Base-by-base conservation (phyloP, 305 asterid species). In the Fraxinus platypoda region DNA sequence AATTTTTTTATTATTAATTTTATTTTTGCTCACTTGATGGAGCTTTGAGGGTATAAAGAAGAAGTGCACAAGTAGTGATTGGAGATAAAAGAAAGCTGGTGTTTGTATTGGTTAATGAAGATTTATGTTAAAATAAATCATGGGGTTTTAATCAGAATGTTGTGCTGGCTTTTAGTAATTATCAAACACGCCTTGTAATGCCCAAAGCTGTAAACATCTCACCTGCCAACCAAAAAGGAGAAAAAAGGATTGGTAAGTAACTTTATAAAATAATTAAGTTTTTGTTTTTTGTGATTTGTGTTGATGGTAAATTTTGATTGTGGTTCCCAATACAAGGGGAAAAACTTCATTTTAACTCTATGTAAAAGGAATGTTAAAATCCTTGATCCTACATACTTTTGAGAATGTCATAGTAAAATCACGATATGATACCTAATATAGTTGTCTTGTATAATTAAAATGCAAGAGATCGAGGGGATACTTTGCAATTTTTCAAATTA, bases 141-240 rank as follows among this genome's bases (percentile, higher is more conserved):
- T 90, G 95, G 89, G 92, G 83, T 80, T 84, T 85, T 79, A 81
- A 73, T 85, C 78, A 28, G 83, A 34, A 78, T 73, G 85, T n/a
- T 79, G 80, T 49, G 87, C 77, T 86, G 88, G 83, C 73, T 82
- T 79, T 54, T 25, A 82, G 78, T 89, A 85, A 89, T 84, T 70
- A 82, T 85, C 28, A 71, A 78, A 34, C 78, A 78, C 83, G 85
- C 86, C 73, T 75, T 72, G 70, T 35, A 77, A 75, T 80, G 75
- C 28, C 74, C 38, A 85, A 88, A 85, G 88, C 86, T 88, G 90
- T 88, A 85, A 90, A 84, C 83, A 83, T 82, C 82, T 80, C 49
- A 75, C 71, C 25, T 85, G 93, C 89, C 90, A 86, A 84, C 90
- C 35, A 80, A 81, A 89, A 90, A 89, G 82, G 33, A 26, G 33